phyloP scores from a whole-genome alignment of 208 protist species.

The Leishmania braziliensis region DNA sequence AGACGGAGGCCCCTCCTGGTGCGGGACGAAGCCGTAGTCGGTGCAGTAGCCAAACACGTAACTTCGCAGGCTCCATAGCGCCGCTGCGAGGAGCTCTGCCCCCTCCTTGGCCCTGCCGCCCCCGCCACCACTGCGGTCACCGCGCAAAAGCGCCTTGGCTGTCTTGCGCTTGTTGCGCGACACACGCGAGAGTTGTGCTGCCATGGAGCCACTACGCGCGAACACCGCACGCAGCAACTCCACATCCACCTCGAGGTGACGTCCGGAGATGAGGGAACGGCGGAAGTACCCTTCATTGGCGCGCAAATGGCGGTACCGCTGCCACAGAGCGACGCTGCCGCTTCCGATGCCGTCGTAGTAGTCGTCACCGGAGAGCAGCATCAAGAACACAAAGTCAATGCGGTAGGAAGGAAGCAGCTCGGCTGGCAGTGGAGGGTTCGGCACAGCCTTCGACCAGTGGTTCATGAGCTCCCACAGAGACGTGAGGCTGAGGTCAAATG shows the following conservation, averaged over 20 bases:
- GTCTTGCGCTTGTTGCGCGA: slow-evolving; percentile 55
- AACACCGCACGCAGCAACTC: slow-evolving; percentile 63
- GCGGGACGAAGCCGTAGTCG: slow-evolving; percentile 63
- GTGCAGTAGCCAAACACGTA: slow-evolving; percentile 53
- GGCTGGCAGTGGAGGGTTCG: slow-evolving; percentile 43
- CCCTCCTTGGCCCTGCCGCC: slow-evolving; percentile 38
- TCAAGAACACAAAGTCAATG: slow-evolving; percentile 85
- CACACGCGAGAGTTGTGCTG: slow-evolving; percentile 10
- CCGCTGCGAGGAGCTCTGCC: slow-evolving; percentile 55
- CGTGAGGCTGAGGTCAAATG: slow-evolving; percentile 49
- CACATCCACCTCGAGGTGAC: slow-evolving; percentile 51
- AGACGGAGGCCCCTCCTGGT: slow-evolving; percentile 25
- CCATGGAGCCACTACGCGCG: slow-evolving; percentile 14
- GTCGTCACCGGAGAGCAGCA: slow-evolving; percentile 76
- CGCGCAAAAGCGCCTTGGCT: slow-evolving; percentile 32
- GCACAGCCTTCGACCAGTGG: slow-evolving; percentile 60
- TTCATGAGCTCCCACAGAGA: slow-evolving; percentile 59
- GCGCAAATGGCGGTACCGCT: slow-evolving; percentile 73
- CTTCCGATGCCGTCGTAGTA: slow-evolving; percentile 76
- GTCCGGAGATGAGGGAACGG: slow-evolving; percentile 42
- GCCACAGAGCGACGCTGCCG: slow-evolving; percentile 54
- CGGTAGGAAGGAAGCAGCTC: slow-evolving; percentile 76
- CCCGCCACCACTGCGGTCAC: slow-evolving; percentile 14
- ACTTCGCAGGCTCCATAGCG: slow-evolving; percentile 71
- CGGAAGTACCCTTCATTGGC: slow-evolving; percentile 67